These are phyloP conservation scores for Pythium chondricola DNA, from an alignment of 352 stramenopile genomes.

Conservation along the genomic window DNA sequence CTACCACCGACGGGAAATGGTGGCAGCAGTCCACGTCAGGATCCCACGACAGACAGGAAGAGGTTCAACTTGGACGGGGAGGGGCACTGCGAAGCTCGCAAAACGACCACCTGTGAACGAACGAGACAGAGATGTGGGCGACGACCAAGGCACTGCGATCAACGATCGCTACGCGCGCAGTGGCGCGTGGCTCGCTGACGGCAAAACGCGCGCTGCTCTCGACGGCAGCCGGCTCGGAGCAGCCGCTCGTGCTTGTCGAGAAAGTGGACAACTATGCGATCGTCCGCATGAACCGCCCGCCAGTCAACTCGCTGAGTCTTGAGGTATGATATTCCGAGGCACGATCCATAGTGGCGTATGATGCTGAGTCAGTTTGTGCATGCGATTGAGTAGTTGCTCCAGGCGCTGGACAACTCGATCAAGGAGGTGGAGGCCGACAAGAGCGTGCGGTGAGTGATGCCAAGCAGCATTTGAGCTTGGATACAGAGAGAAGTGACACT, in stretches of 20 bases:
- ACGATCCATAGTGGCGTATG: background rate
- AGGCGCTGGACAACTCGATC: constrained; percentile 61
- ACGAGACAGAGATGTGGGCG: constrained; percentile 15
- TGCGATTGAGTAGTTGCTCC: constrained; percentile 38
- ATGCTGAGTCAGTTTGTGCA: constrained; percentile 1
- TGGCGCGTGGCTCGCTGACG: background rate
- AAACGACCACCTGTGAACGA: background rate
- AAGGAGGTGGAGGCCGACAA: constrained; percentile 74
- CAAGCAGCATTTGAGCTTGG: background rate
- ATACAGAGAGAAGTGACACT: background rate
- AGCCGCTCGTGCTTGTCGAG: constrained; percentile 67
- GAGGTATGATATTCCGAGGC: constrained; percentile 23
- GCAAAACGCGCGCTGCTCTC: constrained; percentile 4
- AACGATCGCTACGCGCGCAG: constrained; percentile 1
- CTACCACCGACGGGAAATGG: background rate
- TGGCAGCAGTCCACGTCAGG: constrained; percentile 37
- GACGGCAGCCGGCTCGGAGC: constrained; percentile 10
- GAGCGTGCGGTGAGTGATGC: constrained; percentile 39
- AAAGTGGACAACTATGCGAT: constrained; percentile 67
- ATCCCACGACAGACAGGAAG: constrained; percentile 11
- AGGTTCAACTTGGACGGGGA: constrained; percentile 12
- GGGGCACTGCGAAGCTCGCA: background rate
- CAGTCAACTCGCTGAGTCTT: constrained; percentile 80
- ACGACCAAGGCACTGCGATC: constrained; percentile 9
- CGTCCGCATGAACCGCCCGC: constrained; percentile 71